These are phyloP conservation scores for Lathyrus sativus DNA, from an alignment of 306 rosid genomes.

Conservation along the genomic window DNA sequence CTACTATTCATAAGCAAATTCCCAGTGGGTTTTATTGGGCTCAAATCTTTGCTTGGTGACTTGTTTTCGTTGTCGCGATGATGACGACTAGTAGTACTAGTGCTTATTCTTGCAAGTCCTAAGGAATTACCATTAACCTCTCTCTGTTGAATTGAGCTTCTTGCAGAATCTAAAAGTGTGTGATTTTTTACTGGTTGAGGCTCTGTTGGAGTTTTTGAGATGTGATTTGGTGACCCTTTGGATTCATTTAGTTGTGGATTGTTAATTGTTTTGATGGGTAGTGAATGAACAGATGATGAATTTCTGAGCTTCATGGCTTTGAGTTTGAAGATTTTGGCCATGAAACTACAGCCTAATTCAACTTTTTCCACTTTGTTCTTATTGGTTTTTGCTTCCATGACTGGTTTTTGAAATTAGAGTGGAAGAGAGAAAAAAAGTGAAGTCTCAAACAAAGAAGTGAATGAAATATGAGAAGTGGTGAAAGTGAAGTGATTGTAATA, in stretches of 20 bases:
- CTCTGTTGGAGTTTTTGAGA: slow-evolving; percentile 35
- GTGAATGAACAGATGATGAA: slow-evolving; percentile 72
- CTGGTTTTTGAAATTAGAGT: not conserved
- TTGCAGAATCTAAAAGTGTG: slow-evolving; percentile 52
- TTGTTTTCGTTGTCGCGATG: slow-evolving; percentile 41
- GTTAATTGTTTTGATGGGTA: slow-evolving; percentile 50
- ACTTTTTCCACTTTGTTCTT: slow-evolving; percentile 39
- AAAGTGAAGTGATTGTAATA: slow-evolving; percentile 44
- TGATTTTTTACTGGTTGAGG: slow-evolving; percentile 35
- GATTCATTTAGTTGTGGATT: slow-evolving; percentile 32
- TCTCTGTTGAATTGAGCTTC: slow-evolving; percentile 7
- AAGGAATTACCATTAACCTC: slow-evolving; percentile 33
- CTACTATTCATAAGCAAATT: slow-evolving; percentile 47
- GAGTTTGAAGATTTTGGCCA: slow-evolving; percentile 62
- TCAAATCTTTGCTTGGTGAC: slow-evolving; percentile 43
- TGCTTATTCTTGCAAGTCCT: slow-evolving; percentile 52
- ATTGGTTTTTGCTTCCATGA: slow-evolving; percentile 54
- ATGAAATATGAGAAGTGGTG: slow-evolving; percentile 24
- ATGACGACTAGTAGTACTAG: slow-evolving; percentile 31
- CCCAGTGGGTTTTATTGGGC: slow-evolving; percentile 57
- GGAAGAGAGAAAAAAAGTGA: slow-evolving; percentile 1
- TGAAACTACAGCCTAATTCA: slow-evolving; percentile 63
- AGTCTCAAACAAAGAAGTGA: not conserved
- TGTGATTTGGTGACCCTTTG: slow-evolving; percentile 32
- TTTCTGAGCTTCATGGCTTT: slow-evolving; percentile 58